Evolutionary conservation across 805 yeast genomes (phyloP), one percentile per base, ranked within the genome.

Genomic region (Wickerhamomyces rabaulensis): DNA sequence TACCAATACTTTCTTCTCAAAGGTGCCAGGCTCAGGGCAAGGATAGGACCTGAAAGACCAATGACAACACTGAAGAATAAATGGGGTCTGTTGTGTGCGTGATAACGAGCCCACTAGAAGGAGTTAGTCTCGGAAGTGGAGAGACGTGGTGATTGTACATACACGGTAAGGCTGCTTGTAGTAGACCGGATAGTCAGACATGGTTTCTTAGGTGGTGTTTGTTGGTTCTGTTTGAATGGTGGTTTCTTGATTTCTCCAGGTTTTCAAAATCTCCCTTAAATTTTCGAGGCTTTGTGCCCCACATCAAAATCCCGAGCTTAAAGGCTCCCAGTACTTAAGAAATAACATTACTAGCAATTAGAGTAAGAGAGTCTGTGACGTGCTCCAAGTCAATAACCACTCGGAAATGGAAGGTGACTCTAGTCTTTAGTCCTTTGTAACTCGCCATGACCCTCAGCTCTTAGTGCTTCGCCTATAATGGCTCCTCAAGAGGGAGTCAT

Each of bases 31-130:
- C 74, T 70, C 46, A 78, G 58, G 33, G 85, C 71, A 46, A 84
- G 75, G 6, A 80, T 65, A 12, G 94, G 92, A 5, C 87, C 89
- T 42, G 82, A 62, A 38, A 79, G 61, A 8, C 90, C 95, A 58
- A 86, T 71, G 33, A 73, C 71, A 19, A 79, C 75, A 25, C 89
- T 72, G 60, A 74, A 80, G 62, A 85, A 82, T 52, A 84, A 70
- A 66, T 85, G 88, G 38, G 95, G 95, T 62, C 80, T 79, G 54
- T 78, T 78, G 68, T 85, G 84, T 21, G 91, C 86, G 56, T 81
- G 82, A 68, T 79, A 85, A 63, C 91, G 83, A 54, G 75, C 65
- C 87, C 87, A 82, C 85, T 80, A 52, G 27, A 8, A 10, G 21
- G 20, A 41, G 48, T 29, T 21, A 44, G 45, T 36, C 21, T 8